Evolutionary conservation across 1,139 yeast genomes (phyloP).

Genomic region (Lodderomyces beijingensis): DNA sequence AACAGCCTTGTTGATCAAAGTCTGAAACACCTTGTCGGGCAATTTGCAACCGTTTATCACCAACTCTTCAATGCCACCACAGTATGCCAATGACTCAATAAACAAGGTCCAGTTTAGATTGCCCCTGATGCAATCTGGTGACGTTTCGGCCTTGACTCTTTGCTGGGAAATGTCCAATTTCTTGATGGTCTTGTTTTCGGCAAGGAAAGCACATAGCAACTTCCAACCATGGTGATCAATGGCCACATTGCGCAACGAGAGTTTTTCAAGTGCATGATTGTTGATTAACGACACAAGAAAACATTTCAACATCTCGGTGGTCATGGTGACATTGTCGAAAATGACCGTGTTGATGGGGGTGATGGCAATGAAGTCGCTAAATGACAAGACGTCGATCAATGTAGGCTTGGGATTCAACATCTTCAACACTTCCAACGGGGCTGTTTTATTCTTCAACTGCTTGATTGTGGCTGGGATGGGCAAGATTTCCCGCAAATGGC

Average conservation of each 20-base stretch:
- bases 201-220: slow-evolving; percentile 65
- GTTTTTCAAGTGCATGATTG: slow-evolving; percentile 58
- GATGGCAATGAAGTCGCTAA: slow-evolving; percentile 80
- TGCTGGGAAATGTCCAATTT: slow-evolving; percentile 82
- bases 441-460: slow-evolving; percentile 71
- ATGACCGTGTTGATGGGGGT: slow-evolving; percentile 76
- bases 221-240: slow-evolving; percentile 72
- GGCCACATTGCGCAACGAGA: slow-evolving; percentile 75
- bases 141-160: slow-evolving; percentile 50
- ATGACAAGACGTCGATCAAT: slow-evolving; percentile 79
- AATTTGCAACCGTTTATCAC: slow-evolving; percentile 77
- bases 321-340: slow-evolving; percentile 78
- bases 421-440: slow-evolving; percentile 73
- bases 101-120: slow-evolving; percentile 76
- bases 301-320: slow-evolving; percentile 75
- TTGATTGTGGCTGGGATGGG: slow-evolving; percentile 90
- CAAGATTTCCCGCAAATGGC: slow-evolving; percentile 85
- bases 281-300: slow-evolving; percentile 58
- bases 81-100: slow-evolving; percentile 47
- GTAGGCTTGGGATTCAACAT: slow-evolving; percentile 90
- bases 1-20: slow-evolving; percentile 52
- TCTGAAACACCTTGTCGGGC: slow-evolving; percentile 46
- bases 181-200: slow-evolving; percentile 51
- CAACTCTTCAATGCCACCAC: slow-evolving; percentile 81
- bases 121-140: slow-evolving; percentile 46